Evolutionary conservation across 2,329 filamentous ascomycete genomes (phyloP), one percentile per base, ranked within the genome.

Genomic region (Xylariomycetidae sp.): DNA sequence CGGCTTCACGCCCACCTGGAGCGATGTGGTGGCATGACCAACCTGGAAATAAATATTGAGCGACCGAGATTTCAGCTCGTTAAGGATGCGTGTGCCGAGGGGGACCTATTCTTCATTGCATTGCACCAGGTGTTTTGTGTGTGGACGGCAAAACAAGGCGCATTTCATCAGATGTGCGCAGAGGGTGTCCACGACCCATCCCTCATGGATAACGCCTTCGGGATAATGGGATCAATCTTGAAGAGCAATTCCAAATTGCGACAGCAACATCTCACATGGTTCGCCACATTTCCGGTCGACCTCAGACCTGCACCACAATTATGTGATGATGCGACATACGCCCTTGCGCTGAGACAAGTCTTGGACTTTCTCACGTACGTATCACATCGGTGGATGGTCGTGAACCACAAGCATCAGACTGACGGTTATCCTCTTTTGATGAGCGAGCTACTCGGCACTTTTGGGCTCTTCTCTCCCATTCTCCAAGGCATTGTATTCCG

Each of bases 101-200:
- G 67, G 4, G 85, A 89, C 52, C 41, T 63, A 29, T 76, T 84
- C 49, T 88, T 82, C 50, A 46, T 88, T 31, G 64, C 70, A 5
- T 52, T 85, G 10, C 82, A 85, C 50, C 81, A 85, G 49, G 38
- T 82, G 2, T 80, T 77, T 53, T 84, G 79, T 49, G 49, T 72
- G 14, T 76, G 72, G 69, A 69, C 67, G 4, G 36, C 59, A 3
- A 52, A 63, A 13, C 59, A 54, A 1, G 33, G 44, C 2, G 40
- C 50, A 3, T 49, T 72, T 4, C 57, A 67, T 12, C 46, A 31
- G 10, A 40, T 66, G 3, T 49, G 68, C 10, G 55, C 58, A 2
- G 51, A 63, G 28, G 45, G 18, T 10, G 14, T 29, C 5, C 43
- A 45, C 20, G 42, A 46, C 27, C 30, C 38, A 22, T 34, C 39